Evolutionary conservation across 139 green algal species (phyloP).

Genomic region (Coelastrella sp.): DNA sequence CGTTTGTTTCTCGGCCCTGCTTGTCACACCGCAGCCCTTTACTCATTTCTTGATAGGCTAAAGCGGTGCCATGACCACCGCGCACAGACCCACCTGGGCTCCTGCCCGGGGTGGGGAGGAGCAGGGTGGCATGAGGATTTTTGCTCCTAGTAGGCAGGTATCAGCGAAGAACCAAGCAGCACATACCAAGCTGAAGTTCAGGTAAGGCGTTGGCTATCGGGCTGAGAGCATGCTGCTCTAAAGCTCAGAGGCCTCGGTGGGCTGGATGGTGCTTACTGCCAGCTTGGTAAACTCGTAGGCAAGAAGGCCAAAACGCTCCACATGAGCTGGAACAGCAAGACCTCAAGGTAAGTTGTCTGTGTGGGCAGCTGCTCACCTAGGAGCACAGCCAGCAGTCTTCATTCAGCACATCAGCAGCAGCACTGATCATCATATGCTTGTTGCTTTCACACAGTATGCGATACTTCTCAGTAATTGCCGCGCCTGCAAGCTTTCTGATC

Average conservation of each 20-base stretch:
- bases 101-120: conserved; percentile 88
- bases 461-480: too few species aligned
- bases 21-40: too few species aligned
- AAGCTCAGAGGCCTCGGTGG: background rate
- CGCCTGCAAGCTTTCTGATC: too few species aligned
- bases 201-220: conserved; percentile 76
- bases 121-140: conserved; percentile 87
- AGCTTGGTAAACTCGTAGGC: conserved; percentile 35
- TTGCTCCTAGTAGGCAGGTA: conserved; percentile 70
- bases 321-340: conserved; percentile 70
- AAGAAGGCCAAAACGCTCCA: conserved; percentile 71
- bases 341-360: conserved; percentile 47
- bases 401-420: too few species aligned
- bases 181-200: conserved; percentile 91
- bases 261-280: background rate
- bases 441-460: too few species aligned
- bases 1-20: too few species aligned
- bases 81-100: conserved; percentile 90
- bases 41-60: too few species aligned
- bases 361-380: background rate
- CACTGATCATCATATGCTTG: too few species aligned
- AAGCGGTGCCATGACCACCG: conserved; percentile 75
- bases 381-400: too few species aligned
- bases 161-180: conserved; percentile 80
- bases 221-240: conserved; percentile 40